Base-by-base conservation (phyloP, 2,329 filamentous ascomycete genomes). In the Tolypocladium pustulatum region DNA sequence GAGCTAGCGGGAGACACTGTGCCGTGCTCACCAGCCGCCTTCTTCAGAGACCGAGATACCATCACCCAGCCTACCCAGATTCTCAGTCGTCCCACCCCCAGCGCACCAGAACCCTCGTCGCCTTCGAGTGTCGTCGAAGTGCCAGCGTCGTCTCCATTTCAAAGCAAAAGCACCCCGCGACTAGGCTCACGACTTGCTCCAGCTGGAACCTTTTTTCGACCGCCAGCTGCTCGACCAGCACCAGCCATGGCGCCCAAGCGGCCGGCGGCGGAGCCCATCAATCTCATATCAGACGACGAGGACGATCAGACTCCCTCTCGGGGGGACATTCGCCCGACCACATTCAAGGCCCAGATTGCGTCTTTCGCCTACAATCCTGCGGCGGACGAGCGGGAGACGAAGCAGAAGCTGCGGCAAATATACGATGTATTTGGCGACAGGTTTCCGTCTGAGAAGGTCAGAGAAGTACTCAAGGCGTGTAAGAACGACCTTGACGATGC, bases 141-240 rank as follows among this genome's bases (percentile, higher is more conserved):
- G 3, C 86, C 88, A 36, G 90, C 90, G n/a, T 97, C 92, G 3
- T 97, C 93, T 1, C 92, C 91, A 2, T 80, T 86, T 59, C 81
- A 82, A 67, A 65, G 65, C 68, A 64, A 69, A 70, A 66, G 67
- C 56, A 59, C 65, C 34, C 58, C 67, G 32, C 64, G 64, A 55
- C 60, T 76, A 32, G 82, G 81, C 27, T 85, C 78, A 61, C 74
- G 83, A 52, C 88, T 95, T 77, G 89, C 90, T 40, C 89, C 91
- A 34, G 81, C 85, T 53, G 89, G 91, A 8, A 95, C 91, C 0
- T 72, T 79, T 12, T 93, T 89, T 66, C 81, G 83, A 62, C 77
- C 82, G 62, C 77, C 82, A 43, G 79, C 76, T 4, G 68, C 71
- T 34, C 65, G 66, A 58, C 61, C 58, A 6, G 62, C 62, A 64